phyloP scores from a whole-genome alignment of 1,139 yeast species.

The Protomyces inouyei region DNA sequence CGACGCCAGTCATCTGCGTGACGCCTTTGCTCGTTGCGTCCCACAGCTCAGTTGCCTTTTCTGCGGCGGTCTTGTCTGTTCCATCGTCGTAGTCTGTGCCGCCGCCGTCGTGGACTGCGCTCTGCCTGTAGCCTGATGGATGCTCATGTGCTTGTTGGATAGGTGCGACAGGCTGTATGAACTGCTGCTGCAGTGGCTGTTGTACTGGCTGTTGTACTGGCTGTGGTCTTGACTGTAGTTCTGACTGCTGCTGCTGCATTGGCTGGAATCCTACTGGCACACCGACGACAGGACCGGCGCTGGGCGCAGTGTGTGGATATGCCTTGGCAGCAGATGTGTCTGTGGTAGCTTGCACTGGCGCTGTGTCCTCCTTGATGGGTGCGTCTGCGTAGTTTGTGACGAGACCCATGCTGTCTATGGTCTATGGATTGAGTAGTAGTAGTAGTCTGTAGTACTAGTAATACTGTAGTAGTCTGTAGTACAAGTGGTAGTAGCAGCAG shows the following conservation, averaged over 20 bases:
- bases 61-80: neutral
- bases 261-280: neutral
- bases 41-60: neutral
- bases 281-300: neutral
- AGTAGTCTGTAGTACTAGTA: no score
- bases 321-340: neutral
- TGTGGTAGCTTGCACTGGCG: neutral
- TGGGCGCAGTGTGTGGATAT: neutral
- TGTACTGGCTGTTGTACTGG: neutral
- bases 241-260: neutral
- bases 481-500: no score
- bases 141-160: neutral
- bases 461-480: no score
- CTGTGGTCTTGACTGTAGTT: neutral
- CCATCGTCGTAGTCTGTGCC: slow-evolving; percentile 13
- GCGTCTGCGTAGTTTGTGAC: neutral
- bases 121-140: slow-evolving; percentile 15
- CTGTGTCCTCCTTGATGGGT: neutral
- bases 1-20: neutral
- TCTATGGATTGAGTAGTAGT: no score
- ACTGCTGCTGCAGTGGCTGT: neutral
- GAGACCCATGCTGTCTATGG: neutral
- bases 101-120: slow-evolving; percentile 16
- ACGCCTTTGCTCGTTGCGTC: neutral
- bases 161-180: neutral